Base-by-base conservation (phyloP, 805 yeast species). In the Dipodascus albidus region DNA sequence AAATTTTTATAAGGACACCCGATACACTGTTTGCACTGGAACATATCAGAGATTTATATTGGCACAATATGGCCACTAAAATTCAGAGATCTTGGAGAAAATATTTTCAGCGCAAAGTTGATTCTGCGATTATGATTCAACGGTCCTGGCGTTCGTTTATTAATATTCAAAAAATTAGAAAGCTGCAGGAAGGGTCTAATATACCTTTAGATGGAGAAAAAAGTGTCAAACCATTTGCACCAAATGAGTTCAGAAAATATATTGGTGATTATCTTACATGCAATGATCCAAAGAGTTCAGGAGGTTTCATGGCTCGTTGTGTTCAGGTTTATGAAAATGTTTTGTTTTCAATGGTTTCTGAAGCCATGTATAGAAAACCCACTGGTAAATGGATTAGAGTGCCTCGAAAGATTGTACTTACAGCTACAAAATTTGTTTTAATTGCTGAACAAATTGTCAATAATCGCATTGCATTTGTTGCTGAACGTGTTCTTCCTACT, bases 41-140 rank as follows among this genome's bases (percentile, higher is more conserved):
- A 70, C 91, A 87, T 61, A 82, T 91, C 90, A 80, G 98, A 68
- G 99, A 93, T 63, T 85, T 83, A 72, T 93, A 89, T 66, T 93
- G 99, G 98, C 91, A 88, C 64, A 87, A 87, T 61, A 93, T 93
- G 95, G 99, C 99, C 3, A 90, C 96, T 2, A 81, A 95, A 62
- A 91, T 93, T 61, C 99, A 93, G 74, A 80, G 97, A 60, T 97
- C 99, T 2, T 89, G 97, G 87, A 79, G 99, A 73, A 76, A 86
- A 62, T 87, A 84, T 65, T 71, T 82, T 57, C 82, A 81, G 67
- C 77, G 87, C 64, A 83, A 90, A 71, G 85, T 83, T 53, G 95
- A 87, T 62, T 89, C 95, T 21, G 97, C 96, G 1, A 80, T 78
- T 55, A 77, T 75, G 52, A 80, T 88, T 47, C 97, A 90, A 70